Base-by-base conservation (phyloP, 1,284 basidiomycete genomes). In the Mycosarcoma mackinlayi region DNA sequence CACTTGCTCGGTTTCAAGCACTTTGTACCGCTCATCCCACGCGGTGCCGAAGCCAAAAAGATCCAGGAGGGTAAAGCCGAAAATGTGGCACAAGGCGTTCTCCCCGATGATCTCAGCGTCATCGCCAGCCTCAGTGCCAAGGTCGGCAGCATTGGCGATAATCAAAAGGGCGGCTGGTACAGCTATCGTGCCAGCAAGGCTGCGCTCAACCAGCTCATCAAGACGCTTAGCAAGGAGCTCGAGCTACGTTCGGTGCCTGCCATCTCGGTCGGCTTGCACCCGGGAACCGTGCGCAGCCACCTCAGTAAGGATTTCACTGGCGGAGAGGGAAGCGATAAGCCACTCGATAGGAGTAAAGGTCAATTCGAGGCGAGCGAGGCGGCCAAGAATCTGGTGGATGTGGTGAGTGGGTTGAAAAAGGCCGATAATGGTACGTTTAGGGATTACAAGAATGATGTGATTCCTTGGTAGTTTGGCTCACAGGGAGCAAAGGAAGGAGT, bases 121-220 rank as follows among this genome's bases (percentile, higher is more conserved):
- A 81, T 86, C 35, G 84, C 84, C 21, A 82, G 77, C 8, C 71
- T 89, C 65, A 86, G 87, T 10, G 88, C 88, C 5, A 86, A 87
- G 37, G 87, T 89, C 10, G 88, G 88, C 28, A 88, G 87, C 40
- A 86, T 89, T 59, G 85, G 84, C 16, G 88, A 90, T 77, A 90
- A 90, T 78, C 81, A 82, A 30, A 85, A 85, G 45, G 89, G 89
- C 7, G 88, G 85, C 27, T 91, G 90, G 90, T 91, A 89, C 80
- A 89, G 88, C 24, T 91, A 91, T 79, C 86, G 90, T 39, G 85
- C 89, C 54, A 90, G 89, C 53, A 91, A 91, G 80, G 88, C 90
- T 0, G 90, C 90, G 39, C 85, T 91, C 58, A 91, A 91, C 78
- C 89, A 91, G 80, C 85, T 89, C 45, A 84, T 91, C 76, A 87